Evolutionary conservation across 495 filamentous ascomycete genomes (phyloP).

Genomic region (Bombardia bombarda): DNA sequence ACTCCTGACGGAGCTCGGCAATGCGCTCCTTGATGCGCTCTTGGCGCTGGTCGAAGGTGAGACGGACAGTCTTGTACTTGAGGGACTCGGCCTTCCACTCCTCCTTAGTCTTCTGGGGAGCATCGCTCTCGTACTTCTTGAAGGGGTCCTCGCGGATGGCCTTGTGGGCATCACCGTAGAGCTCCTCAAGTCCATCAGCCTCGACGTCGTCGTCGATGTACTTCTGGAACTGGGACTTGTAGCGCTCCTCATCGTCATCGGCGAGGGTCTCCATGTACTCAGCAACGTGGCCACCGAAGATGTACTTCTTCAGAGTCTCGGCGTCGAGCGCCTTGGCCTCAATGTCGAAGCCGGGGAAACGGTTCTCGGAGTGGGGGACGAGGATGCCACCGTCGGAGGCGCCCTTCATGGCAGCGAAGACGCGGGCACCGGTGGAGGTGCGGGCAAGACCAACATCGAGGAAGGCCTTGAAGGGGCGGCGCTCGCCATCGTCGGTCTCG

Average conservation of each 20-base stretch:
- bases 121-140: slow-evolving; percentile 81
- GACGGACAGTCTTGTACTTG: slow-evolving; percentile 73
- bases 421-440: slow-evolving; percentile 93
- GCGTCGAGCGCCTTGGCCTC: slow-evolving; percentile 95
- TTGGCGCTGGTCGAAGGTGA: slow-evolving; percentile 70
- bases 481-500: slow-evolving; percentile 75
- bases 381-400: slow-evolving; percentile 96
- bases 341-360: slow-evolving; percentile 97
- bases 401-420: slow-evolving; percentile 99
- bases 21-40: slow-evolving; percentile 84
- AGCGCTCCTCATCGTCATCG: slow-evolving; percentile 99
- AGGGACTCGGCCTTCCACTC: slow-evolving; percentile 93
- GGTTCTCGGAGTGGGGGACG: slow-evolving; percentile 96
- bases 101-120: slow-evolving; percentile 84
- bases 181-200: slow-evolving; percentile 93
- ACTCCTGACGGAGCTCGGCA: slow-evolving; percentile 52
- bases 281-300: slow-evolving; percentile 93
- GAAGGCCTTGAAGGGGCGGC: slow-evolving; percentile 97
- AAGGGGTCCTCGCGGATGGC: slow-evolving; percentile 96
- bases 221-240: slow-evolving; percentile 92
- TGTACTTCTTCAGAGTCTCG: slow-evolving; percentile 97
- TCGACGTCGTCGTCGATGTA: slow-evolving; percentile 96
- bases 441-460: slow-evolving; percentile 95
- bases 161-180: slow-evolving; percentile 91
- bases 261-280: slow-evolving; percentile 99